Base-by-base conservation (phyloP, 495 filamentous ascomycete species). In the Aspergillus haitiensis region DNA sequence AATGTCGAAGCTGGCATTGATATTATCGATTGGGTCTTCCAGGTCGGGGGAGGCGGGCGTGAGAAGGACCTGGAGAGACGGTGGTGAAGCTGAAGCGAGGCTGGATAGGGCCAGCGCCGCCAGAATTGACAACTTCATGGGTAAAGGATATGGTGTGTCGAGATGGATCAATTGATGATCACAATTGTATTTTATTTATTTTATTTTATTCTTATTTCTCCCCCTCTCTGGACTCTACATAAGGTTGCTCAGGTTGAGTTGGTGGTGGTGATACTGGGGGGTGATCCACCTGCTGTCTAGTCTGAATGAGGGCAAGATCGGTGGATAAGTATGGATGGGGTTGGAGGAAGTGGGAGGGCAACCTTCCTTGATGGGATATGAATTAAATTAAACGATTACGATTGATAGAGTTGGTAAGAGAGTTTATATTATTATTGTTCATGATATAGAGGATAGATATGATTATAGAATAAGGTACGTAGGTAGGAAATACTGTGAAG, bases 31-130 rank as follows among this genome's bases (percentile, higher is more conserved):
- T 3, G 21, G 21, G 21, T 27, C 21, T 27, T 27, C 21, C 21
- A 27, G 3, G 21, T 27, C 21, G 21, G 21, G 3, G 21, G 21
- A 27, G 21, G 21, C 1, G 21, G 21, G 21, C 21, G 21, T 27
- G 52, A 59, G 53, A 6, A 47, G 40, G 44, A 61, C 49, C 11
- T 54, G 59, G 13, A 35, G 13, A 10, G 56, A 54, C 34, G 35
- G 53, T 18, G 42, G 50, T 70, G 69, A 68, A 63, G 72, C 61
- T 6, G 45, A 36, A 36, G 51, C 18, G 7, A 63, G n/a, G 56
- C 55, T 54, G 9, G 64, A 57, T 39, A 71, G 56, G 31, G 65
- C 61, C 9, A 71, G 60, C 21, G 52, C 64, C 6, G 65, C 62
- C 52, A 66, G 61, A 7, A 75, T 49, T 45, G 62, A 34, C 39